Conservation (phyloP, 225 moss, liverwort and hornwort species). For the Straminergon stramineum region DNA sequence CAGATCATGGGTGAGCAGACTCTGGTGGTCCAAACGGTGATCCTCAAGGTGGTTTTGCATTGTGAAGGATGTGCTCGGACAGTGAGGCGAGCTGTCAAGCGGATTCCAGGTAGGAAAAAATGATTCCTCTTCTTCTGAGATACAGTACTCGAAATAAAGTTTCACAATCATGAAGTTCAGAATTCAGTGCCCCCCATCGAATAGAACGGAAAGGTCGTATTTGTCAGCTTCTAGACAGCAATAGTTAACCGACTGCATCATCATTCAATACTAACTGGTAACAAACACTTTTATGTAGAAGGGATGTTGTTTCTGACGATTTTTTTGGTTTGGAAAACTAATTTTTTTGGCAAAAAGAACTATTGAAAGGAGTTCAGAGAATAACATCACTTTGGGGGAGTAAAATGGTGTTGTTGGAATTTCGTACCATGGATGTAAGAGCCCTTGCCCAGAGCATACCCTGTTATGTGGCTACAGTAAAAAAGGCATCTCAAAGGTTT, state of each 20-base stretch:
- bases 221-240: not conserved
- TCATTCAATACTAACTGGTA: not conserved
- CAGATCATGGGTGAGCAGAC: slow-evolving; percentile 26
- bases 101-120: slow-evolving; percentile 34
- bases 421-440: not conserved
- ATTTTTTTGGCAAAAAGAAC: not conserved
- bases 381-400: not conserved
- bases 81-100: slow-evolving; percentile 36
- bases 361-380: not conserved
- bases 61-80: slow-evolving; percentile 51
- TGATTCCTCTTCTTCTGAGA: not conserved
- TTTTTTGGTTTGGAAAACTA: too few species aligned
- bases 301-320: not conserved
- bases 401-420: not conserved
- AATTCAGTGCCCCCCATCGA: not conserved
- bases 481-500: not conserved
- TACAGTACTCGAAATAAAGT: not conserved
- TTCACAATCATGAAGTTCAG: not conserved
- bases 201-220: not conserved
- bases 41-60: slow-evolving; percentile 47
- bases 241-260: not conserved
- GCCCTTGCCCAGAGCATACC: not conserved
- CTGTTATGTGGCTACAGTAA: not conserved
- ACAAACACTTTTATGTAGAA: not conserved
- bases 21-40: slow-evolving; percentile 23